These are phyloP conservation scores for Pseudogymnoascus sp. DNA, from an alignment of 2,329 filamentous ascomycete species.

Conservation along the genomic window DNA sequence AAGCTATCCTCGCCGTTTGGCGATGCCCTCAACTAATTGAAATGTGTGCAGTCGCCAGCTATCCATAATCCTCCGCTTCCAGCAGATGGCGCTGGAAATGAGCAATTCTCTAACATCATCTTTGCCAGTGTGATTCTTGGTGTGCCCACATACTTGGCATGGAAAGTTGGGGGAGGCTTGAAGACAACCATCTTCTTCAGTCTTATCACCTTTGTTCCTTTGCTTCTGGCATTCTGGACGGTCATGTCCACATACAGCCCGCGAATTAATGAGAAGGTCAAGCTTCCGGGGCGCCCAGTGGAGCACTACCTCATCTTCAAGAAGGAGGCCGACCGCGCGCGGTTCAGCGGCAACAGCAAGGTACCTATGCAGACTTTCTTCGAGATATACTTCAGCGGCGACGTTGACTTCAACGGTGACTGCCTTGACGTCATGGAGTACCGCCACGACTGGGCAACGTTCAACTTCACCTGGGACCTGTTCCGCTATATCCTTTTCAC, in stretches of 20 bases:
- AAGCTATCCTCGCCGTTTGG: slow-evolving; percentile 8
- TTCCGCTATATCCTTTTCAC: slow-evolving; percentile 28
- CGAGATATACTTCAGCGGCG: slow-evolving; percentile 28
- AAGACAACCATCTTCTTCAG: slow-evolving; percentile 18
- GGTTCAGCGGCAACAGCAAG: slow-evolving; percentile 24
- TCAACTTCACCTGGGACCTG: slow-evolving; percentile 26
- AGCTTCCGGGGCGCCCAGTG: slow-evolving; percentile 21
- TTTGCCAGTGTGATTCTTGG: slow-evolving; percentile 19
- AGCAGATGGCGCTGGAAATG: slow-evolving; percentile 22
- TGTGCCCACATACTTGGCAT: slow-evolving; percentile 21
- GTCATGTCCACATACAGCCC: slow-evolving; percentile 20
- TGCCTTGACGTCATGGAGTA: slow-evolving; percentile 29
- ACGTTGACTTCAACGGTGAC: slow-evolving; percentile 30
- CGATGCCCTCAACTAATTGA: background rate
- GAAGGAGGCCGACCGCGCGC: slow-evolving; percentile 19
- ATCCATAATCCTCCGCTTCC: slow-evolving; percentile 23
- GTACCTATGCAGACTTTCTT: slow-evolving; percentile 26
- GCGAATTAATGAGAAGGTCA: slow-evolving; percentile 24
- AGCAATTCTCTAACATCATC: slow-evolving; percentile 24
- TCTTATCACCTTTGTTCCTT: slow-evolving; percentile 18
- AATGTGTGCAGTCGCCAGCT: slow-evolving; percentile 20
- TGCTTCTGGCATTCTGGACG: slow-evolving; percentile 22
- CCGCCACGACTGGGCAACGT: slow-evolving; percentile 30
- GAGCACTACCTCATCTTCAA: slow-evolving; percentile 28
- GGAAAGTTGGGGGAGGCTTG: slow-evolving; percentile 15